Percentiles rank a stretch among this genome's conserved stretches.
Evolutionary conservation across 2,329 filamentous ascomycete species (phyloP).

Genomic region (Metarhizium rileyi): DNA sequence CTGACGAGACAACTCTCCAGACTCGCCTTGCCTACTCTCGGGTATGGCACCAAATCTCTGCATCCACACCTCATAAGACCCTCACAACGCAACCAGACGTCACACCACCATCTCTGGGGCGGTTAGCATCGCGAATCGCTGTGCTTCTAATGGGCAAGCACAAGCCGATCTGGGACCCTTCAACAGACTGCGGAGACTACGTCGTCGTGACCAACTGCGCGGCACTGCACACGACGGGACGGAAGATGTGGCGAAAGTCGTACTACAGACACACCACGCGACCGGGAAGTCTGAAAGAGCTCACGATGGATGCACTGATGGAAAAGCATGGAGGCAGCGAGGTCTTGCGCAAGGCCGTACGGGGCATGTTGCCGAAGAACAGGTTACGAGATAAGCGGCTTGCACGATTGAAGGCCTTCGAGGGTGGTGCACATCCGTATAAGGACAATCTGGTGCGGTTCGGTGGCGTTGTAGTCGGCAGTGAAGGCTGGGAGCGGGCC

Average conservation of each 20-base stretch:
- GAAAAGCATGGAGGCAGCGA: slow-evolving; percentile 89
- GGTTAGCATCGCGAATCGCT: slow-evolving; percentile 80
- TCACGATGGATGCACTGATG: slow-evolving; percentile 94
- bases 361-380: slow-evolving; percentile 98
- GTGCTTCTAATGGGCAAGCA: slow-evolving; percentile 93
- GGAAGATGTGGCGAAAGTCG: slow-evolving; percentile 86
- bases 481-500: slow-evolving; percentile 42
- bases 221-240: slow-evolving; percentile 77
- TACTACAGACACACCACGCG: slow-evolving; percentile 94
- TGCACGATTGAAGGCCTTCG: slow-evolving; percentile 87
- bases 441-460: slow-evolving; percentile 76
- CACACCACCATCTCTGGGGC: slow-evolving; percentile 73
- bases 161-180: slow-evolving; percentile 96
- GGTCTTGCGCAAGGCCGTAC: slow-evolving; percentile 82
- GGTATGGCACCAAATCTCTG: slow-evolving; percentile 83
- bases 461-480: slow-evolving; percentile 46
- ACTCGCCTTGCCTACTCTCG: slow-evolving; percentile 94
- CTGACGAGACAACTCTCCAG: slow-evolving; percentile 34
- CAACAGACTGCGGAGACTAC: slow-evolving; percentile 98
- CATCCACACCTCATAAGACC: slow-evolving; percentile 51
- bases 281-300: slow-evolving; percentile 74
- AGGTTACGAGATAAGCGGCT: slow-evolving; percentile 78
- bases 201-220: slow-evolving; percentile 89
- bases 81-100: slow-evolving; percentile 48
- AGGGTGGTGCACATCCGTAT: slow-evolving; percentile 87